A percentile compares a stretch with the other conserved stretches of the same genome.
phyloP scores from a whole-genome alignment of 352 stramenopile species.

The Phytophthora citricola region DNA sequence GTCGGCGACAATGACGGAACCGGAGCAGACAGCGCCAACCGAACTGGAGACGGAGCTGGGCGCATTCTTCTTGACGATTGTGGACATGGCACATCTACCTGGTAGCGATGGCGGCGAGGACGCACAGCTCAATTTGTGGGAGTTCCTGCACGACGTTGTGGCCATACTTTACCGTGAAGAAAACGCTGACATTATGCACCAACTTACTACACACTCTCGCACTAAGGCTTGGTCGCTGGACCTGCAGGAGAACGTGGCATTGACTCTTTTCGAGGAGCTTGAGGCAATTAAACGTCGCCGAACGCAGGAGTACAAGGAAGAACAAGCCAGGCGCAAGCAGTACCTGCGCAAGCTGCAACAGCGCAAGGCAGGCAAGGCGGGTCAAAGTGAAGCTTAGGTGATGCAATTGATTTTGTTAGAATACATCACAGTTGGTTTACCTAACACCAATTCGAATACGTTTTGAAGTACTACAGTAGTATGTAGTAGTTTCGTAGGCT shows the following conservation, averaged over 20 bases:
- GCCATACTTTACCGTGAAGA: conserved; percentile 36
- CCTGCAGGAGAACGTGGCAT: conserved; percentile 55
- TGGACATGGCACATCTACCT: conserved; percentile 54
- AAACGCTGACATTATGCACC: conserved; percentile 59
- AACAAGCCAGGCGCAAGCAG: conserved; percentile 38
- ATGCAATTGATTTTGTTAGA: conserved; percentile 10
- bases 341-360: conserved; percentile 39
- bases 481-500: too few relatives aligned
- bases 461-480: too few relatives aligned
- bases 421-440: background rate
- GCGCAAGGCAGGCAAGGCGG: conserved; percentile 21
- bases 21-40: conserved; percentile 22
- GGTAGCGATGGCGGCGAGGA: conserved; percentile 22
- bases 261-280: conserved; percentile 42
- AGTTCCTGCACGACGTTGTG: conserved; percentile 52
- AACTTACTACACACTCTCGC: conserved; percentile 54
- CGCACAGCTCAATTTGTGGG: conserved; percentile 49
- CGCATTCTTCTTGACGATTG: conserved; percentile 64
- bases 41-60: conserved; percentile 59
- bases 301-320: conserved; percentile 39
- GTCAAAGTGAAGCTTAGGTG: conserved; percentile 23
- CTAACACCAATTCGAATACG: background rate
- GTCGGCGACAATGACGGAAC: conserved; percentile 11
- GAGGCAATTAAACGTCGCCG: conserved; percentile 35
- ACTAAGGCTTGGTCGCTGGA: conserved; percentile 63